A percentile compares a stretch with the other conserved stretches of the same genome.
phyloP scores from a whole-genome alignment of 495 filamentous ascomycete species.

The Xanthoparmelia taractica region DNA sequence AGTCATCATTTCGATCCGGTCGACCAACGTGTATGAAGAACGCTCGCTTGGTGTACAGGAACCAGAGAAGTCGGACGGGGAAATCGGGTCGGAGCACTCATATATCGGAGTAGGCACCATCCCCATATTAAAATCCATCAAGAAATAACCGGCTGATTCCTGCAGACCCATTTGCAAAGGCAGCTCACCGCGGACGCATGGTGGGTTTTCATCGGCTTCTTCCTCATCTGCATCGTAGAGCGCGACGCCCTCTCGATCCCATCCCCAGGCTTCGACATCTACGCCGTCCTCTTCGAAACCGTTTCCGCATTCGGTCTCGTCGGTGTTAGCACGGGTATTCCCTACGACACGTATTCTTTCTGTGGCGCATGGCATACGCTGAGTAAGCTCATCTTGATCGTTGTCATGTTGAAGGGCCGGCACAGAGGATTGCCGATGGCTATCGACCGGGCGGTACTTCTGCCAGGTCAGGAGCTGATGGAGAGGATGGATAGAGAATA shows the following conservation, averaged over 20 bases:
- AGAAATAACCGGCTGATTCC: neutral
- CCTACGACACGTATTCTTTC: constrained; percentile 1
- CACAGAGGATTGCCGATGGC: constrained; percentile 1
- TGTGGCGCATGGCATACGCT: constrained; percentile 3
- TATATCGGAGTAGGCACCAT: neutral
- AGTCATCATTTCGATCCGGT: neutral
- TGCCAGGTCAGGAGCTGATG: neutral
- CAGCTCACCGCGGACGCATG: neutral
- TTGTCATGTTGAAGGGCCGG: neutral
- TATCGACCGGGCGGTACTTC: neutral
- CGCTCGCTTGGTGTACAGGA: neutral
- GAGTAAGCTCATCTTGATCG: neutral
- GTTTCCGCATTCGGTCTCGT: neutral
- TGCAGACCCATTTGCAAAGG: neutral
- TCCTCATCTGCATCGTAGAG: constrained; percentile 9
- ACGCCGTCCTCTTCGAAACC: constrained; percentile 4
- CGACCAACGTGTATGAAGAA: neutral
- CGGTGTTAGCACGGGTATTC: neutral
- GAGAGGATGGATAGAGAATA: constrained; percentile 1
- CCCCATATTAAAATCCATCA: neutral
- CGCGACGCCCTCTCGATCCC: neutral
- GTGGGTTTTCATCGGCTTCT: neutral
- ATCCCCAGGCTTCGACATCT: constrained; percentile 1
- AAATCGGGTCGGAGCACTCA: neutral
- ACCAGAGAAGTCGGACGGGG: neutral